Conservation (phyloP, 192 early-diverging fungal species). For the Dissophora ornata region DNA sequence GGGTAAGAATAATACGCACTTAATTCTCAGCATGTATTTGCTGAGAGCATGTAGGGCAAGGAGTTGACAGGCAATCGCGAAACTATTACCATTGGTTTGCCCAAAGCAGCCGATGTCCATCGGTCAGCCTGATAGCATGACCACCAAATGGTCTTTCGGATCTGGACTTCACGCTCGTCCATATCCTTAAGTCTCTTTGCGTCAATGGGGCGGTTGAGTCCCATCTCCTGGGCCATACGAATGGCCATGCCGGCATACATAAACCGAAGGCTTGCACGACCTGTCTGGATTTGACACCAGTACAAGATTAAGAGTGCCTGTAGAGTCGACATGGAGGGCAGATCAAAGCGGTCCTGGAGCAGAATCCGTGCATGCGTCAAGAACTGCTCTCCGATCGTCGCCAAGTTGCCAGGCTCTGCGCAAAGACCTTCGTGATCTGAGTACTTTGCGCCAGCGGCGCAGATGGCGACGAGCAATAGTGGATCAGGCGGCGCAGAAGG, state of each 20-base stretch:
- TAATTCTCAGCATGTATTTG: too few relatives aligned
- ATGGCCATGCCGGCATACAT: conserved; percentile 58
- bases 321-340: conserved; percentile 54
- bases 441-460: conserved; percentile 50
- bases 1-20: too few relatives aligned
- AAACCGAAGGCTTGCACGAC: conserved; percentile 47
- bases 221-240: conserved; percentile 58
- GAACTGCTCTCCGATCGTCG: conserved; percentile 51
- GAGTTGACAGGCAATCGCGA: too few relatives aligned
- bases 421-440: conserved; percentile 47
- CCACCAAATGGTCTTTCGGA: conserved; percentile 53
- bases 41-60: too few relatives aligned
- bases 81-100: conserved; percentile 54
- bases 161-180: conserved; percentile 41
- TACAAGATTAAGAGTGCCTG: conserved; percentile 56
- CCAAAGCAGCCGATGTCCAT: conserved; percentile 51
- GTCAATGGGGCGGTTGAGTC: conserved; percentile 46
- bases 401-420: conserved; percentile 35
- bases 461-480: conserved; percentile 44
- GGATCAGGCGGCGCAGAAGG: conserved; percentile 33
- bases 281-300: conserved; percentile 55
- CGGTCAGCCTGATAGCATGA: conserved; percentile 52
- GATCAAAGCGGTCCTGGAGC: conserved; percentile 55
- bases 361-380: conserved; percentile 46
- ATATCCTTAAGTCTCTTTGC: conserved; percentile 25